A percentile compares a stretch with the other conserved stretches of the same genome.
These are phyloP conservation scores for Evernia prunastri DNA, from an alignment of 495 filamentous ascomycete genomes.

Conservation along the genomic window DNA sequence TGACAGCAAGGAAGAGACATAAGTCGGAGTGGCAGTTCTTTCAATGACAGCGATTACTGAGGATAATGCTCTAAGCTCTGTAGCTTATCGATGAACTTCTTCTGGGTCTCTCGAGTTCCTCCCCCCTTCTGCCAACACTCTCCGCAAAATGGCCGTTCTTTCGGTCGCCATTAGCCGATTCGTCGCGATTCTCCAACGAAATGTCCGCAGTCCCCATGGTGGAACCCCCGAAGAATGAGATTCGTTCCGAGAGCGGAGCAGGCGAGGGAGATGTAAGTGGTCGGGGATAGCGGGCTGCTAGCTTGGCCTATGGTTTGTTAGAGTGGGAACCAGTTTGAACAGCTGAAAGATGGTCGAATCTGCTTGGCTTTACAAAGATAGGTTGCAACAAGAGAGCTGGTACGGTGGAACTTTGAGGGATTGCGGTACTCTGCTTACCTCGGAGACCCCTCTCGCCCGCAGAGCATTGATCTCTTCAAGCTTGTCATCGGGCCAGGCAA, in stretches of 20 bases:
- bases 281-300: constrained; percentile 11
- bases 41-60: no score
- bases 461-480: constrained; percentile 19
- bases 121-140: constrained; percentile 9
- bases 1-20: neutral
- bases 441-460: constrained; percentile 16
- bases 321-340: neutral
- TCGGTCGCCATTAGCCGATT: neutral
- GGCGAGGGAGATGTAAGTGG: neutral
- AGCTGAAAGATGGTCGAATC: neutral
- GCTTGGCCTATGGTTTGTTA: neutral
- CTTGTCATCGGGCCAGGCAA: constrained; percentile 8
- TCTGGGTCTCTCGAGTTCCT: constrained; percentile 2
- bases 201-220: neutral
- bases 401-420: neutral
- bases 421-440: constrained; percentile 4
- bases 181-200: neutral
- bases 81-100: no score
- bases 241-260: constrained; percentile 1
- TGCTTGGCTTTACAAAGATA: neutral
- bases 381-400: neutral
- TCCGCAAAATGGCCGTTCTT: neutral
- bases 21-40: neutral
- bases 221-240: neutral
- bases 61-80: no score